Base-by-base conservation (phyloP, 352 stramenopile species). In the Pythium brassicae region DNA sequence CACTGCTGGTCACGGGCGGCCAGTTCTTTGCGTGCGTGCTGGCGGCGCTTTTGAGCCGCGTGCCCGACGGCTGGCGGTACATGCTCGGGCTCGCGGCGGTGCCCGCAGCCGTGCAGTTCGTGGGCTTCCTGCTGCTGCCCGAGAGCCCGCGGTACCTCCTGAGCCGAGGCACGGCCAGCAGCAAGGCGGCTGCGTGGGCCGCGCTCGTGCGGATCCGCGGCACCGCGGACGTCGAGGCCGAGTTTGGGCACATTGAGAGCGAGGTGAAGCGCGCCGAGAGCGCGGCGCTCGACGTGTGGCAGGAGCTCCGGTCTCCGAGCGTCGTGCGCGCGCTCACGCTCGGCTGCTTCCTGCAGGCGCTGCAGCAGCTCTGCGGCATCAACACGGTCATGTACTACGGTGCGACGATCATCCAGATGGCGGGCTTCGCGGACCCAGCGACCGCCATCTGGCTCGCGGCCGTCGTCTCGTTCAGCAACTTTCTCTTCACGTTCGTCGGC, bases 331-430 rank as follows among this genome's bases (percentile, higher is more conserved):
- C 77, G 2, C 65, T 87, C 8, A 56, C 78, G 4, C 50, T 92
- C 11, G 83, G 83, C 29, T 93, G 83, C 35, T 66, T 74, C 12
- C 56, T 89, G 15, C 74, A 88, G 59, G 72, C 68, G 22, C 63
- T 87, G 25, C 75, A 86, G 53, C 83, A 92, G 53, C 64, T 93
- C 55, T 91, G 77, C 34, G 81, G 83, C n/a, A 92, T 94, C 66
- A 94, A 94, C 59, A 94, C 81, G 1, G 83, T 91, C 58, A 94
- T 95, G 83, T 95, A 93, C 58, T 94, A 92, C 53, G 82, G 83
- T 26, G 83, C 79, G 19, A 88, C 72, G 2, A 90, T 95, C 52
- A 84, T 95, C 56, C 81, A 89, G 56, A 69, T 92, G 48, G 86
- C 86, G 4, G 86, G 83, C 5, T 95, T 95, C 48, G 72, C 69